Evolutionary conservation across 1,139 yeast species (phyloP).

Genomic region (Zygosaccharomyces pseudobailii): DNA sequence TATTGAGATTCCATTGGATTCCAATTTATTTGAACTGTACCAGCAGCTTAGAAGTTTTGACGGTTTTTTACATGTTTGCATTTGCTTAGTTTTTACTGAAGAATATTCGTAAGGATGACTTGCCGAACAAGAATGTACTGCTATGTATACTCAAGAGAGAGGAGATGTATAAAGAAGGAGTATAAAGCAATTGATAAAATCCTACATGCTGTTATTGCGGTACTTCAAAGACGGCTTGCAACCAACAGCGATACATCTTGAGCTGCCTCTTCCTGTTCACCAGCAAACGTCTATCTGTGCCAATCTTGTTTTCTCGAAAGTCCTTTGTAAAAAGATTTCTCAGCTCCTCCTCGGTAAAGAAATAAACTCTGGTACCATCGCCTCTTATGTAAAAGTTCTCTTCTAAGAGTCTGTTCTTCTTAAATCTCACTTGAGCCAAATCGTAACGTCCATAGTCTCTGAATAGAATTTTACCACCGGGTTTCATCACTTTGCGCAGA

Average conservation of each 20-base stretch:
- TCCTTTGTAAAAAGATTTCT: conserved; percentile 61
- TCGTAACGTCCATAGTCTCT: conserved; percentile 96
- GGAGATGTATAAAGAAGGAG: neutral
- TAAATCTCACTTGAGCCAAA: conserved; percentile 90
- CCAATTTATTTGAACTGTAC: conserved; percentile 52
- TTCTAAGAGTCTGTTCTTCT: conserved; percentile 77
- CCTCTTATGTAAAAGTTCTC: conserved; percentile 96
- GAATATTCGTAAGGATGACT: conserved; percentile 2
- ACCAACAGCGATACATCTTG: conserved; percentile 96
- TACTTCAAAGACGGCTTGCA: conserved; percentile 78
- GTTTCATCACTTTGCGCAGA: conserved; percentile 68
- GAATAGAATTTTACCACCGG: conserved; percentile 85
- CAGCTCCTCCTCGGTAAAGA: conserved; percentile 90
- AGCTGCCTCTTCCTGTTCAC: conserved; percentile 88
- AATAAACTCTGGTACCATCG: conserved; percentile 95
- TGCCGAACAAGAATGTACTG: neutral
- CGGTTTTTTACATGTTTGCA: conserved; percentile 64
- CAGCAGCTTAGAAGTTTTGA: conserved; percentile 56
- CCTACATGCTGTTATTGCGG: conserved; percentile 7
- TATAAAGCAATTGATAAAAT: neutral
- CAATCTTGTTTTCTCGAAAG: conserved; percentile 69
- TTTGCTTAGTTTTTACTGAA: conserved; percentile 6
- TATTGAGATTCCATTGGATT: conserved; percentile 44
- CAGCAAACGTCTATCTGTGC: conserved; percentile 82
- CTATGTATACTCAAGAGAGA: neutral